A percentile compares a stretch with the other conserved stretches of the same genome.
phyloP scores from a whole-genome alignment of 371 early-diverging fungal species.

The Apophysomyces variabilis region DNA sequence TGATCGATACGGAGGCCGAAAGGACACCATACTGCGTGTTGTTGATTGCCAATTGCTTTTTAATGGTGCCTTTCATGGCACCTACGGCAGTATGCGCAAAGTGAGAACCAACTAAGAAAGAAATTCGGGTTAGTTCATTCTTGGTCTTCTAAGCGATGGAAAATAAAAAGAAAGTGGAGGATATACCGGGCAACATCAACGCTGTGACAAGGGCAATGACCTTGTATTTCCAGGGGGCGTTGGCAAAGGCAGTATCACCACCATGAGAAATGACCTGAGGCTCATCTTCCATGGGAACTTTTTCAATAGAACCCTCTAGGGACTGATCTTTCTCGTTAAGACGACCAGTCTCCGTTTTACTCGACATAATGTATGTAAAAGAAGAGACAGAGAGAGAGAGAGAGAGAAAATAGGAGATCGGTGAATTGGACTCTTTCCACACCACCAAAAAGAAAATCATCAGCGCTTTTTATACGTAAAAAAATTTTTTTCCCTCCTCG shows the following conservation, averaged over 20 bases:
- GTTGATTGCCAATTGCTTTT: constrained; percentile 25
- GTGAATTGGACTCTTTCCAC: too few relatives aligned
- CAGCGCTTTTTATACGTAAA: neutral
- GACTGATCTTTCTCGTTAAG: neutral
- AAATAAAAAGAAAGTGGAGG: neutral
- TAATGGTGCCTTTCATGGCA: constrained; percentile 34
- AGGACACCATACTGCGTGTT: constrained; percentile 46
- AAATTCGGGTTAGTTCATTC: neutral
- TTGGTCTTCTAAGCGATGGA: neutral
- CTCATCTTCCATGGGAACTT: constrained; percentile 6
- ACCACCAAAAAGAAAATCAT: neutral
- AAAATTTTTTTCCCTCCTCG: constrained; percentile 1
- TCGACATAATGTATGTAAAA: neutral
- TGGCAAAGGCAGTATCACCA: constrained; percentile 30
- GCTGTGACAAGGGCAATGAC: constrained; percentile 30
- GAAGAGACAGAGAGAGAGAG: too few relatives aligned
- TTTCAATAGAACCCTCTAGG: neutral
- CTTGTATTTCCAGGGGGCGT: constrained; percentile 32
- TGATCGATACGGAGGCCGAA: constrained; percentile 32
- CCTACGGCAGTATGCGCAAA: constrained; percentile 35
- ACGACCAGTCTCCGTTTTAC: neutral
- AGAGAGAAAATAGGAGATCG: too few relatives aligned
- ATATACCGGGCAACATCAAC: constrained; percentile 29
- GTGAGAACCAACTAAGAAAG: constrained; percentile 36
- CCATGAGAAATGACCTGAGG: neutral